Conservation (phyloP, 2,329 filamentous ascomycete species). For the Colletotrichum cordylinicola region DNA sequence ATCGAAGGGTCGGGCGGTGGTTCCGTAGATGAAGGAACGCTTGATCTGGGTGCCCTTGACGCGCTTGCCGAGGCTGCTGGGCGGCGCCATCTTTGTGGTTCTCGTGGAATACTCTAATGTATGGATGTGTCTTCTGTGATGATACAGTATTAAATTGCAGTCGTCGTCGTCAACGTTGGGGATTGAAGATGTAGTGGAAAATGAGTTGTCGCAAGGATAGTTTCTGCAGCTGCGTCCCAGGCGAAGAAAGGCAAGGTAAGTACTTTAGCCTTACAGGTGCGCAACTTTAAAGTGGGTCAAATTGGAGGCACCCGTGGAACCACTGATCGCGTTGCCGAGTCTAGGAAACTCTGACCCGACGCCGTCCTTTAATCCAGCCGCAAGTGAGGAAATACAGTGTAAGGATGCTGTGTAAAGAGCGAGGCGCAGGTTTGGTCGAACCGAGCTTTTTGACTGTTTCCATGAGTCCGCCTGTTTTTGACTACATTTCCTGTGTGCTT, state of each 20-base stretch:
- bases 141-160: background rate
- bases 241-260: background rate
- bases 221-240: background rate
- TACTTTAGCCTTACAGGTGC: background rate
- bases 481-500: background rate
- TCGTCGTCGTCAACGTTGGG: background rate
- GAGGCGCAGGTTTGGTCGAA: background rate
- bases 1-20: slow-evolving; percentile 80
- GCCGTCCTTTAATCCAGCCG: background rate
- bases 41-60: slow-evolving; percentile 70
- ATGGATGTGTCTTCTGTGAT: background rate
- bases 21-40: slow-evolving; percentile 76
- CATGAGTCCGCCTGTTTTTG: background rate
- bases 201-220: background rate
- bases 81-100: slow-evolving; percentile 58
- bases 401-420: background rate
- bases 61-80: slow-evolving; percentile 64
- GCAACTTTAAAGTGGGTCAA: background rate
- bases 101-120: background rate
- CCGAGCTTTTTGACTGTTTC: background rate
- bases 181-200: background rate
- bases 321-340: background rate
- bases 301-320: background rate
- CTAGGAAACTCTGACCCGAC: background rate
- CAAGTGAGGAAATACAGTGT: background rate